These are phyloP conservation scores for Beauveria rudraprayagi DNA, from an alignment of 2,329 filamentous ascomycete species.

Conservation along the genomic window DNA sequence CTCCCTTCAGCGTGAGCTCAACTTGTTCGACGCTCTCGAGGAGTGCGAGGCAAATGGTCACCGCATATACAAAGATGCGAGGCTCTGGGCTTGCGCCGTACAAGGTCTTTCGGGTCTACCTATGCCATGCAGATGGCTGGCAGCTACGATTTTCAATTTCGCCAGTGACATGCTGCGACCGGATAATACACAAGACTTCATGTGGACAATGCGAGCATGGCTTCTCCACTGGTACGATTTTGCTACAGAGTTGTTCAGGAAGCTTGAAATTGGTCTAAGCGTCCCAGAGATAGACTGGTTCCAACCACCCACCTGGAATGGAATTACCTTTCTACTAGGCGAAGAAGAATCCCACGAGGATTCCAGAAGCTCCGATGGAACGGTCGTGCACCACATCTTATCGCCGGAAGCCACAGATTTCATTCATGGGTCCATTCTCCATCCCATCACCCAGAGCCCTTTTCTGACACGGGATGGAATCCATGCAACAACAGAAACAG, in stretches of 20 bases:
- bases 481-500: neutral
- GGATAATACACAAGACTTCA: conserved; percentile 10
- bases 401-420: neutral
- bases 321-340: neutral
- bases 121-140: conserved; percentile 24
- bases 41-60: conserved; percentile 19
- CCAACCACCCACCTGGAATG: conserved; percentile 10
- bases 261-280: conserved; percentile 11
- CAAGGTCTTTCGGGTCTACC: conserved; percentile 19
- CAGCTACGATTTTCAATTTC: conserved; percentile 25
- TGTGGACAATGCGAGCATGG: conserved; percentile 22
- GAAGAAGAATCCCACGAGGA: neutral
- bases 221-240: conserved; percentile 22
- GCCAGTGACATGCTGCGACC: conserved; percentile 20
- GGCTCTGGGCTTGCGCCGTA: conserved; percentile 24
- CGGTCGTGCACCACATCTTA: neutral
- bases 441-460: neutral
- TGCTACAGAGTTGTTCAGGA: conserved; percentile 18
- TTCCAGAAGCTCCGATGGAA: neutral
- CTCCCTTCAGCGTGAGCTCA: conserved; percentile 13
- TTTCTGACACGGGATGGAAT: neutral
- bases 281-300: conserved; percentile 22
- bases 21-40: conserved; percentile 18
- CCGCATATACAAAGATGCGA: conserved; percentile 20
- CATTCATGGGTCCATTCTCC: neutral